Evolutionary conservation across 495 filamentous ascomycete species (phyloP), one percentile per base, ranked within the genome.

Genomic region (Podospora conica): DNA sequence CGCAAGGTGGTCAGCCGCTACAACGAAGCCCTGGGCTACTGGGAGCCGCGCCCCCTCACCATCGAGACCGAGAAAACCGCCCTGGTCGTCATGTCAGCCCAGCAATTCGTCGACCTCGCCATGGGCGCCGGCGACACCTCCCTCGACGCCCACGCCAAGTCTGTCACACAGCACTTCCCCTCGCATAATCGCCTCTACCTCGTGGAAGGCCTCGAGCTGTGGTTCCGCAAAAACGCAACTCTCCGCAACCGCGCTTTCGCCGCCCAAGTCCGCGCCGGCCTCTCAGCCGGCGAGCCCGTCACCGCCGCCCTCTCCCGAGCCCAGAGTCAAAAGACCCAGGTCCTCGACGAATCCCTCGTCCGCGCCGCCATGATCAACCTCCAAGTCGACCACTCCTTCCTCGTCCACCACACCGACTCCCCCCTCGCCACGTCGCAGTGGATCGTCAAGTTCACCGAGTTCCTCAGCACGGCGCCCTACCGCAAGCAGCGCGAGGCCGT

Each of bases 391-490:
- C 87, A 93, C 77, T 72, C 76, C 20, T 85, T 84, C 60, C 79
- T 92, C 0, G 87, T 95, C 62, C 89, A 93, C 73, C 90, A 95
- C 70, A 90, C 89, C n/a, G 77, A 73, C 29, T 71, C 75, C 6
- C 67, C 81, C 4, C 64, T 85, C 0, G 89, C 93, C 65, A 90
- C 90, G 0, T 89, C 90, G 3, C 83, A 89, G 70, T 92, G 90
- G 91, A 86, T 95, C 28, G 83, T 84, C 53, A 83, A 85, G 48
- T 94, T 95, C 74, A 95, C 91, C 1, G 87, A 92, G 70, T 88
- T 95, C 66, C 87, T 96, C 67, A 88, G 87, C 48, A 90, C 87
- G 0, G 86, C 90, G 28, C 91, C 90, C 0, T 94, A 94, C 71
- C 84, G 83, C 70, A 82, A 76, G 12, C 70, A 68, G 53, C 77